Evolutionary conservation across 257 asterid genomes (phyloP), one percentile per base, ranked within the genome.

Genomic region (Petrea volubilis): DNA sequence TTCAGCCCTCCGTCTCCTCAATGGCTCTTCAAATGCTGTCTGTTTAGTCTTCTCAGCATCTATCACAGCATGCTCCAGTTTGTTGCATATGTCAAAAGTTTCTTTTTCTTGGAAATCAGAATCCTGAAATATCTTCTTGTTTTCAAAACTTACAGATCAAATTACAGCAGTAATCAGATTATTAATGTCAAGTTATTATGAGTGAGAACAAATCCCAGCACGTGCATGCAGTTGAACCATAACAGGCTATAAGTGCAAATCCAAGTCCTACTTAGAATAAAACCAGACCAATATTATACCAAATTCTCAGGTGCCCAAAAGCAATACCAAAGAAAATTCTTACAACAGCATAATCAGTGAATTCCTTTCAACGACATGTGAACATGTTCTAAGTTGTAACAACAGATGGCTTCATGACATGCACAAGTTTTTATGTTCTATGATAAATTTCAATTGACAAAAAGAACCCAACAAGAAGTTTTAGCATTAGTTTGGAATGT

Each of bases 1-100:
- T 74, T 85, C 91, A 65, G 90, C 85, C 67, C 84, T 81, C 87
- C 83, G 72, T 65, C 77, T 77, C 69, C 77, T 76, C 82, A 88
- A 60, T 27, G 90, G 79, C 78, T 81, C 90, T 71, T 80, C 85
- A 65, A 73, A 68, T 34, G 73, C 80, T 70, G 62, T 65, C 72
- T 71, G 83, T 74, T 83, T 87, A 51, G 77, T 60, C 64, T 67
- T 78, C 71, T 80, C 85, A 44, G 82, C 81, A 81, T 81, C 81
- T 46, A 57, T 64, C 56, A 80, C 24, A 53, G 85, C 78, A 49
- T 72, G 83, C 80, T 81, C 91, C 62, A 79, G 80, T 80, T 83
- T 77, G 76, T 73, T 66, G 25, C 64, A 49, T 18, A 78, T 55
- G 62, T 74, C 86, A 61, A 60, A 53, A 65, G 61, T 78, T 62